Evolutionary conservation across 2,329 filamentous ascomycete species (phyloP).

Genomic region (Arthrobotrys conoides): DNA sequence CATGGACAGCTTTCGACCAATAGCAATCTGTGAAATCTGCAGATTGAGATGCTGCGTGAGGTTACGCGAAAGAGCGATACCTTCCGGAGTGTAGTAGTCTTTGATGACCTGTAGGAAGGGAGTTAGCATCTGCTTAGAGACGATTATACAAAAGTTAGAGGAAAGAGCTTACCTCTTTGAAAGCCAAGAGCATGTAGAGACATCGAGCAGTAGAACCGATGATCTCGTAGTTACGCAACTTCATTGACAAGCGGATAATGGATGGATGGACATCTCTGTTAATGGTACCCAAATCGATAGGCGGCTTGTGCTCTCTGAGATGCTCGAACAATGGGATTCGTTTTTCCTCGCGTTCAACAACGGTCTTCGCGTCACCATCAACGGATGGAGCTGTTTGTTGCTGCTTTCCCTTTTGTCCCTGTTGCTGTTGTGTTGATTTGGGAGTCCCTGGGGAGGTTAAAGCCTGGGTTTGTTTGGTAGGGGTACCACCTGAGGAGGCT

Average conservation of each 20-base stretch:
- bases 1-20: constrained; percentile 94
- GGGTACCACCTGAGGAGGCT: constrained; percentile 62
- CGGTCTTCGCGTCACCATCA: constrained; percentile 53
- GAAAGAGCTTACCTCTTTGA: constrained; percentile 78
- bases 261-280: constrained; percentile 87
- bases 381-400: constrained; percentile 67
- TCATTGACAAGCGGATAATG: constrained; percentile 86
- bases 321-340: constrained; percentile 63
- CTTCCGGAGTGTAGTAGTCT: constrained; percentile 89
- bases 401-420: constrained; percentile 68
- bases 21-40: constrained; percentile 94
- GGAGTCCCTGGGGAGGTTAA: constrained; percentile 62
- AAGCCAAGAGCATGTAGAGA: constrained; percentile 87
- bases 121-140: constrained; percentile 15
- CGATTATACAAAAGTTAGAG: background rate
- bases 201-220: constrained; percentile 90
- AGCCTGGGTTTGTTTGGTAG: constrained; percentile 67
- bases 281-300: constrained; percentile 76
- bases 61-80: constrained; percentile 88
- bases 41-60: constrained; percentile 92
- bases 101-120: constrained; percentile 78
- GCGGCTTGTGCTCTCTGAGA: constrained; percentile 71
- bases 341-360: constrained; percentile 35
- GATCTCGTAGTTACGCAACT: constrained; percentile 89
- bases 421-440: constrained; percentile 55